Base-by-base conservation (phyloP, 208 protist genomes). In the Blastocrithidia nonstop region DNA sequence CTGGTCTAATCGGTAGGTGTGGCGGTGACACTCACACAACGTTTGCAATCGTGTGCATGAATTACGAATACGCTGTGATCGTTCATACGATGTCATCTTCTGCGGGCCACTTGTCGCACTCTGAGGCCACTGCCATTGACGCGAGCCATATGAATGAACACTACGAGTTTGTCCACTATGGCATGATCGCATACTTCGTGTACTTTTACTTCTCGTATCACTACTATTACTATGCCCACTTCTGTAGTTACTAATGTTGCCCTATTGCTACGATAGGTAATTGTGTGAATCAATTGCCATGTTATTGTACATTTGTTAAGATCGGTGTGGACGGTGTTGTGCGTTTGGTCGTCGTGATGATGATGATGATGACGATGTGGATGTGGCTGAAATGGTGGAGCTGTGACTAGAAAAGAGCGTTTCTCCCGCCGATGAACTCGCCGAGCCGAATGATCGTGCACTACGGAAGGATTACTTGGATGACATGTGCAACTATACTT, bases 61-160 rank as follows among this genome's bases (percentile, higher is more conserved):
- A 55, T 80, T 80, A 20, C 79, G 84, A 16, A 88, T 56, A 16
- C 76, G 73, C 45, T 75, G 55, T 31, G 89, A 65, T 2, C 73
- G 62, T 61, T 93, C 84, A 21, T 50, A 21, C 5, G 68, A 46
- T 2, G 63, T 54, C 84, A 93, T 93, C 42, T 51, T 74, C 47
- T 49, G 51, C 17, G n/a, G n/a, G n/a, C n/a, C n/a, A n/a, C n/a
- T n/a, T n/a, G n/a, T n/a, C n/a, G n/a, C n/a, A n/a, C n/a, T n/a
- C n/a, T n/a, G n/a, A n/a, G n/a, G n/a, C n/a, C n/a, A n/a, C n/a
- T n/a, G n/a, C n/a, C n/a, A n/a, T n/a, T n/a, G n/a, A n/a, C n/a
- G n/a, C n/a, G n/a, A n/a, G n/a, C n/a, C n/a, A n/a, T n/a, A n/a
- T n/a, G n/a, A n/a, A n/a, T n/a, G n/a, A n/a, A n/a, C n/a, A n/a